phyloP scores from a whole-genome alignment of 306 rosid species.

The Carpinus fangiana region DNA sequence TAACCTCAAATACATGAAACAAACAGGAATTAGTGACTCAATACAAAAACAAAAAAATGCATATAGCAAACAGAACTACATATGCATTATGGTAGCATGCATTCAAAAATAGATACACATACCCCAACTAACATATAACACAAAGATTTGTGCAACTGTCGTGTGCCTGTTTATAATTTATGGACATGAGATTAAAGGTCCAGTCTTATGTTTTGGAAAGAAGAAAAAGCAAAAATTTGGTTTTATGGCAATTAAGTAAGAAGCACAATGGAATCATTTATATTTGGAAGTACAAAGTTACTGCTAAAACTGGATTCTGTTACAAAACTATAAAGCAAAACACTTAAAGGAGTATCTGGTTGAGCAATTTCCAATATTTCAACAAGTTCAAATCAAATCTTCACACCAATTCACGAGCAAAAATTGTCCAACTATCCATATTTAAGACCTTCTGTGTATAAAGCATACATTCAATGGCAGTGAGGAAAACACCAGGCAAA shows the following conservation, averaged over 20 bases:
- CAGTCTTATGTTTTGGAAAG: background rate
- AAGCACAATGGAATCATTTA: background rate
- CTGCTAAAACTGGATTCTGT: background rate
- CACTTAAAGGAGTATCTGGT: background rate
- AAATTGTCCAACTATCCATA: background rate
- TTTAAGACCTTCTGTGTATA: background rate
- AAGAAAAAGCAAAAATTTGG: background rate
- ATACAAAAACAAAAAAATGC: conserved; percentile 1
- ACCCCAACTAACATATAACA: background rate
- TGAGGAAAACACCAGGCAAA: background rate
- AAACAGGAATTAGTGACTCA: conserved; percentile 28
- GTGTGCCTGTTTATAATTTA: background rate
- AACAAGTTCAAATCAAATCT: background rate
- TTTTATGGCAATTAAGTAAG: background rate
- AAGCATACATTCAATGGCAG: background rate
- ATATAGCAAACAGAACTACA: background rate
- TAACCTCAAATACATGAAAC: conserved; percentile 56
- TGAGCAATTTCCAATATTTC: background rate
- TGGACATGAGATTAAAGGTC: background rate
- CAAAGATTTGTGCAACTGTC: background rate
- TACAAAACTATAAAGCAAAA: background rate
- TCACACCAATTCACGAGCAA: background rate
- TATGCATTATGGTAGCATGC: background rate
- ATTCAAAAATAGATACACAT: background rate
- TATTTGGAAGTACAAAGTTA: background rate